Conservation (phyloP, 139 green algal genomes). For the Ostreobium quekettii region DNA sequence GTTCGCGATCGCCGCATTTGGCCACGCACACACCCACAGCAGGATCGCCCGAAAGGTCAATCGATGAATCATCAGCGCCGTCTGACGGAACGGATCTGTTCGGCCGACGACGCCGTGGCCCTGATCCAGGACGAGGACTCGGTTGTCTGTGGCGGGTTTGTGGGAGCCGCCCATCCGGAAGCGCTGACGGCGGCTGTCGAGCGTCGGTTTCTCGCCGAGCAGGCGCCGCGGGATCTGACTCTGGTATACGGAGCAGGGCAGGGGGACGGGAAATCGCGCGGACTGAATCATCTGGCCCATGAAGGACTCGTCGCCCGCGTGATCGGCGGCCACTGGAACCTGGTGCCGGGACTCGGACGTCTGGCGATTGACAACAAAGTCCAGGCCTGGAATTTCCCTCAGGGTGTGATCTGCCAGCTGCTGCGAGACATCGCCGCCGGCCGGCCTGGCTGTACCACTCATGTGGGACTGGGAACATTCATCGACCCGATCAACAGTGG, state of each 20-base stretch:
- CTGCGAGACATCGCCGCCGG: slow-evolving; percentile 34
- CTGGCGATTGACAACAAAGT: background rate
- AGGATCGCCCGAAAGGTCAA: too few relatives aligned
- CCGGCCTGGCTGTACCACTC: slow-evolving; percentile 26
- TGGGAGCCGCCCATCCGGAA: background rate
- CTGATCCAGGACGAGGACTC: too few relatives aligned
- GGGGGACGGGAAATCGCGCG: slow-evolving; percentile 8
- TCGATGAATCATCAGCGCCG: too few relatives aligned
- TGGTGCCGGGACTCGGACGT: background rate
- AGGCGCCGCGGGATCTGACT: background rate
- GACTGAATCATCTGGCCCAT: slow-evolving; percentile 5
- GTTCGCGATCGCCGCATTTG: too few relatives aligned
- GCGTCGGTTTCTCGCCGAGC: background rate
- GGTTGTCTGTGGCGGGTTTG: too few relatives aligned
- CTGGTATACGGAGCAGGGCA: background rate
- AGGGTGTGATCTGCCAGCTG: slow-evolving; percentile 31
- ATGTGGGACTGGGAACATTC: slow-evolving; percentile 40
- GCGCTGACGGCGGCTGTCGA: background rate
- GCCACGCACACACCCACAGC: too few relatives aligned
- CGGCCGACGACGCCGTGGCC: too few relatives aligned
- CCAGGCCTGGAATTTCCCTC: slow-evolving; percentile 14
- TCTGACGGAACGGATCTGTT: too few relatives aligned
- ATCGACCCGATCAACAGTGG: slow-evolving; percentile 39
- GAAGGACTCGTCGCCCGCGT: slow-evolving; percentile 6
- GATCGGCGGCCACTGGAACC: background rate